Percentiles rank a stretch among this genome's conserved stretches.
Conservation (phyloP, 2,329 filamentous ascomycete genomes). For the Ophiostoma sp. region DNA sequence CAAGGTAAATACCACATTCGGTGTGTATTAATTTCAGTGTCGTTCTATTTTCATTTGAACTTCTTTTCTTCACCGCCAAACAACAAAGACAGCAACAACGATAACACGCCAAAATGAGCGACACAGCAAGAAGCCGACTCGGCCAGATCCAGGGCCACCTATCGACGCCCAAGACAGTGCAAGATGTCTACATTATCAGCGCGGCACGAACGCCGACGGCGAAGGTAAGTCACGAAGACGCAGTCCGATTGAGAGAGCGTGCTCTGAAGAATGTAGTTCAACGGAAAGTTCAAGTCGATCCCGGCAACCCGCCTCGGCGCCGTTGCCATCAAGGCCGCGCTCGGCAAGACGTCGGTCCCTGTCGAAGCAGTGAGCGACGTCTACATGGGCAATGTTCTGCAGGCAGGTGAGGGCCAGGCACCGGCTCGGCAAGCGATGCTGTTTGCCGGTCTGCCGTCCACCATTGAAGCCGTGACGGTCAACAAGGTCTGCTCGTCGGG, state of each 20-base stretch:
- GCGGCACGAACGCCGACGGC: background rate
- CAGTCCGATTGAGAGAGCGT: background rate
- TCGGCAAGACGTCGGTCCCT: background rate
- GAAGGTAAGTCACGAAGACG: background rate
- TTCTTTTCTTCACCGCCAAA: no score
- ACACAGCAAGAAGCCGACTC: background rate
- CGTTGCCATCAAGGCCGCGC: background rate
- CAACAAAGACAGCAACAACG: background rate
- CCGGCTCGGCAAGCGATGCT: background rate
- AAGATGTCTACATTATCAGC: constrained; percentile 4
- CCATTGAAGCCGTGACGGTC: background rate
- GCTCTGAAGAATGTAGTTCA: background rate
- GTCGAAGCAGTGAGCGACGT: background rate
- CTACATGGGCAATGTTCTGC: background rate
- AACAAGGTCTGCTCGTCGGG: background rate
- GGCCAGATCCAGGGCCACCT: constrained; percentile 5
- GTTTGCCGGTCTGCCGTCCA: background rate
- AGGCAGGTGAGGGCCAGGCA: background rate
- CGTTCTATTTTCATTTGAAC: no score
- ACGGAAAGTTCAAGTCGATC: background rate
- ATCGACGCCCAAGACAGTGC: background rate
- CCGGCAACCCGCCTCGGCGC: background rate
- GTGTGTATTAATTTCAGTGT: no score
- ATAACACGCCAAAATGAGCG: background rate
- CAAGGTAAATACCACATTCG: no score